Evolutionary conservation across 2,329 filamentous ascomycete genomes (phyloP), one percentile per base, ranked within the genome.

Genomic region (Trichocomaceae sp.): DNA sequence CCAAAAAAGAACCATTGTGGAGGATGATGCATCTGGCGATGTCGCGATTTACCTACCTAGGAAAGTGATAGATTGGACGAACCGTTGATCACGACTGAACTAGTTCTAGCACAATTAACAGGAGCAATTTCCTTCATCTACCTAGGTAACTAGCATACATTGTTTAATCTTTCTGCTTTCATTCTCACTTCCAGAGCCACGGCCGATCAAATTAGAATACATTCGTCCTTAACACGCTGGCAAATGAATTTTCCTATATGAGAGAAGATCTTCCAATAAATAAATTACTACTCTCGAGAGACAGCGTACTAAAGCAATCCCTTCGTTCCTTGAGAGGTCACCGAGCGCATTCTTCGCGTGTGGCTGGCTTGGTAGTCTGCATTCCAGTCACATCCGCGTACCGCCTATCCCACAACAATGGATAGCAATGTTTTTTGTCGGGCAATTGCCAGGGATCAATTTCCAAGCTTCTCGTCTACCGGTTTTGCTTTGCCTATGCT

Each of bases 291-390:
- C 44, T 39, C 29, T 39, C 23, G 26, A n/a, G 37, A 29, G 49
- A 49, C 45, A 52, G 29, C 17, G 5, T 15, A 13, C 5, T 42
- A 26, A 20, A 41, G n/a, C 5, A 41, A 19, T 39, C 15, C 10
- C 8, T 44, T 23, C 23, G 19, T 29, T 35, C 29, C 23, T 44
- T 13, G n/a, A 20, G 23, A 29, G 29, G n/a, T 12, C 13, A 26
- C 22, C 35, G 19, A 52, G 29, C 45, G 31, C 54, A 56, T 56
- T 56, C 54, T 56, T 56, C 54, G 54, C 54, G 54, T 52, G 39
- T 51, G 39, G 54, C 39, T 39, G 45, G 29, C 10, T 52, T 44
- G n/a, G 26, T 47, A 56, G 45, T 56, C 29, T 26, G 29, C 54
- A 56, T 56, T 56, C 54, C 54, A 12, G 39, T 26, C 49, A 49